Conservation (phyloP, 2,329 filamentous ascomycete species). For the Ustilaginoidea virens region DNA sequence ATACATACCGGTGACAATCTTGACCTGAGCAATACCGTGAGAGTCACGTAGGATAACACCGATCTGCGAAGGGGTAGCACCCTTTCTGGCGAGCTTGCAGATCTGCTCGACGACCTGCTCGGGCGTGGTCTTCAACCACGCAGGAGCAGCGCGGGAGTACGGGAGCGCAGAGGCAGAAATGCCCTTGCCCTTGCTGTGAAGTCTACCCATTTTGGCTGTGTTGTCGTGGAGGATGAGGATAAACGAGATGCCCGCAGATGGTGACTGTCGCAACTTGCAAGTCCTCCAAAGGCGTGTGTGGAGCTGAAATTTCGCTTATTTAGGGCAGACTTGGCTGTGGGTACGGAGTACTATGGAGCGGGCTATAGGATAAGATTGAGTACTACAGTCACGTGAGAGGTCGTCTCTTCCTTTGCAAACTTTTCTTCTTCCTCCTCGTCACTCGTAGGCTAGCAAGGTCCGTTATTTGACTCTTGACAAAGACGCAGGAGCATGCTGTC, state of each 20-base stretch:
- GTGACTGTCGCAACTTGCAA: no score
- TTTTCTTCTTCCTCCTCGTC: no score
- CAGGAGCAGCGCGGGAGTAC: conserved; percentile 83
- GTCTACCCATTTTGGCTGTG: conserved; percentile 69
- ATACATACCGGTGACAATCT: conserved; percentile 80
- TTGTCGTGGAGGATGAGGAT: conserved; percentile 22
- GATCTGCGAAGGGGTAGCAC: conserved; percentile 95
- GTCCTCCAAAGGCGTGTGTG: conserved; percentile 20
- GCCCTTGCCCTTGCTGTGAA: conserved; percentile 99
- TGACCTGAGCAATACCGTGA: conserved; percentile 96
- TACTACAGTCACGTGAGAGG: no score
- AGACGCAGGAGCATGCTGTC: no score
- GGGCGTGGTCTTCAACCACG: conserved; percentile 98
- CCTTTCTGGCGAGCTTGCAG: conserved; percentile 97
- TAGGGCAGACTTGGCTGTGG: conserved; percentile 23
- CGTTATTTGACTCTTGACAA: no score
- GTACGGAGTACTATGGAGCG: no score
- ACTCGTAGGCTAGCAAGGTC: no score
- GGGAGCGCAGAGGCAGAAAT: conserved; percentile 92
- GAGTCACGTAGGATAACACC: conserved; percentile 97
- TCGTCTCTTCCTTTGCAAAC: no score
- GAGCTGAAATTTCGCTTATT: conserved; percentile 28
- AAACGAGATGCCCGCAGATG: conserved; percentile 15
- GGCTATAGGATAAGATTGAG: no score
- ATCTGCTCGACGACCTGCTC: conserved; percentile 99